phyloP scores from a whole-genome alignment of 1,139 yeast species.

The Taiozyma sp. region DNA sequence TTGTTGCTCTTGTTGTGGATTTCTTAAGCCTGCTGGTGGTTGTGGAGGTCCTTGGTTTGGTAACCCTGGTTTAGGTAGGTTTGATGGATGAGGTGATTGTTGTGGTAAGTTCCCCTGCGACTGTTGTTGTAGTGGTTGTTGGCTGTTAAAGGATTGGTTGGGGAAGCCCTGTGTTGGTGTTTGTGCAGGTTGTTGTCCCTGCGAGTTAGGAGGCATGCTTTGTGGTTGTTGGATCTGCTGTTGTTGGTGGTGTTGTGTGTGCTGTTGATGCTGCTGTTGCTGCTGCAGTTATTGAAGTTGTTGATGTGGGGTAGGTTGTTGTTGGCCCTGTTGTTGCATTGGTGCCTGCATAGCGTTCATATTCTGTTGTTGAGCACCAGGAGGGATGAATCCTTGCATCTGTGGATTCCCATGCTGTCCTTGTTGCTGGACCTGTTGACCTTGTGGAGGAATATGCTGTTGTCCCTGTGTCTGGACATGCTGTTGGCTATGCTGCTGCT shows the following conservation, averaged over 20 bases:
- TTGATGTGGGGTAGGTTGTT: not conserved
- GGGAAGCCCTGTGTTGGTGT: not conserved
- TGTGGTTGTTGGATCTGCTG: slow-evolving; percentile 8
- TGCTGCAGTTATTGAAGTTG: slow-evolving; percentile 6
- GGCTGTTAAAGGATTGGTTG: not conserved
- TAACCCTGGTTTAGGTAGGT: not conserved
- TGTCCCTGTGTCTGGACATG: slow-evolving; percentile 12
- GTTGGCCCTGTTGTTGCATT: not conserved
- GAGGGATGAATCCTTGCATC: not conserved
- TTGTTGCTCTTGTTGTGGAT: slow-evolving; percentile 4
- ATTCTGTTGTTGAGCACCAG: not conserved
- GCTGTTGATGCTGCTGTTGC: slow-evolving; percentile 2
- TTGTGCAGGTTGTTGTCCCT: slow-evolving; percentile 14
- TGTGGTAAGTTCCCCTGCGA: slow-evolving; percentile 2
- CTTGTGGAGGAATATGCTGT: slow-evolving; percentile 16
- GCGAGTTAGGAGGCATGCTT: slow-evolving; percentile 1
- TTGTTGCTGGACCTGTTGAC: slow-evolving; percentile 2
- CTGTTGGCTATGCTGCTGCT: slow-evolving; percentile 7
- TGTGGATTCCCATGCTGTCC: slow-evolving; percentile 7
- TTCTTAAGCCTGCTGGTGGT: slow-evolving; percentile 9
- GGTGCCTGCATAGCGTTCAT: not conserved
- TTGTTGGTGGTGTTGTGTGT: slow-evolving; percentile 1
- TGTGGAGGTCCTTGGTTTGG: slow-evolving; percentile 8
- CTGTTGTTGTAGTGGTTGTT: slow-evolving; percentile 3
- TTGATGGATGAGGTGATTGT: slow-evolving; percentile 3